Base-by-base conservation (phyloP, 306 rosid species). In the Cucurbita moschata region DNA sequence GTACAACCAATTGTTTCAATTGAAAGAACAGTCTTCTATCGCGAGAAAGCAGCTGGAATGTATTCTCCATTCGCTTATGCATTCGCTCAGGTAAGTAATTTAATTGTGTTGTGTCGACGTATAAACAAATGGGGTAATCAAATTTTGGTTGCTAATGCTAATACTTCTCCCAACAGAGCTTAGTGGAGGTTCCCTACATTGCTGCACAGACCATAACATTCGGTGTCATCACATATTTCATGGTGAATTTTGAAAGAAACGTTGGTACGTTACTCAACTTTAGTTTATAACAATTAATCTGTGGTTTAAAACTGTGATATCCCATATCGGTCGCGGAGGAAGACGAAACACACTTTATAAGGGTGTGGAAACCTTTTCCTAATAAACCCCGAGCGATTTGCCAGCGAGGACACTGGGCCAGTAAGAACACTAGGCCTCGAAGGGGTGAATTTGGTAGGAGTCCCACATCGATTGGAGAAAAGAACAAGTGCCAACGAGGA, bases 21-120 rank as follows among this genome's bases (percentile, higher is more conserved):
- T 72, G 98, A 88, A 85, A 92, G 97, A 81, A 85, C 97, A 21
- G 97, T 92, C 7, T 92, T 92, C 70, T 92, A 92, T 64, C 84
- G 97, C 55, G 97, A 92, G 80, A 89, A 74, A 81, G 95, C 98
- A 52, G 92, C 96, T 43, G 98, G 96, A 82, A 89, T 89, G 98
- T 92, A 86, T 77, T 88, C 96, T 79, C 92, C 97, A 40, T 72
- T 89, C 19, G 83, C 97, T 38, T 92, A 92, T 82, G 96, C 95
- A 9, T 72, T 81, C n/a, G 92, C 96, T 62, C 98, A 92, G 87
- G 96, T 80, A 85, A 78, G 80, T 64, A 71, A 37, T 21, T 30
- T 3, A 26, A 4, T 7, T 57, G 47, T 15, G 21, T 37, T 6
- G 10, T 72, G n/a, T 47, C 49, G 10, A 38, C 47, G 7, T 47